Percentiles rank a stretch among this genome's conserved stretches.
Evolutionary conservation across 495 filamentous ascomycete species (phyloP).

Genomic region (Daldinia vernicosa): DNA sequence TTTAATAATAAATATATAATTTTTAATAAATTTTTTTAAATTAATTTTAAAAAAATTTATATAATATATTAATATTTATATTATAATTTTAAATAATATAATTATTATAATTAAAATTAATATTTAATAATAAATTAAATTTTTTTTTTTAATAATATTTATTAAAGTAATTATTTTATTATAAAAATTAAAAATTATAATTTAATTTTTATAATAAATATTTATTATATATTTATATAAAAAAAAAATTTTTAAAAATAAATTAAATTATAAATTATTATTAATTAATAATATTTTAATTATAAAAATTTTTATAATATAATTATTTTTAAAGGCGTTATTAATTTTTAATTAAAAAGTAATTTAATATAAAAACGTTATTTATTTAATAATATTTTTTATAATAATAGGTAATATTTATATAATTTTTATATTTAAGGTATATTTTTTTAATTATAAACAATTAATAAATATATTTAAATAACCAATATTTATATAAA

Average conservation of each 20-base stretch:
- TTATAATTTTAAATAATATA: background rate
- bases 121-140: background rate
- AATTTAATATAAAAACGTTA: background rate
- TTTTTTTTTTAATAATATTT: background rate
- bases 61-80: background rate
- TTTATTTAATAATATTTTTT: background rate
- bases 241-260: background rate
- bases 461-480: too few species aligned
- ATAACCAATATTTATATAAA: background rate
- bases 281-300: background rate
- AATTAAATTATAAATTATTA: background rate
- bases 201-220: background rate
- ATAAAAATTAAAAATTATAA: background rate
- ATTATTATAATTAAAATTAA: background rate
- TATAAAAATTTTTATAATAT: background rate
- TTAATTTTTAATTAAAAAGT: background rate
- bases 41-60: background rate
- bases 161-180: background rate
- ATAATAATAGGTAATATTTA: background rate
- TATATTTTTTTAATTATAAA: too few species aligned
- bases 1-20: too few species aligned
- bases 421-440: background rate
- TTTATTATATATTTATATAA: background rate
- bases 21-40: too few species aligned
- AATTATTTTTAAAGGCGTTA: background rate